These are phyloP conservation scores for Dryas drummondii DNA, from an alignment of 306 rosid genomes.

Conservation along the genomic window DNA sequence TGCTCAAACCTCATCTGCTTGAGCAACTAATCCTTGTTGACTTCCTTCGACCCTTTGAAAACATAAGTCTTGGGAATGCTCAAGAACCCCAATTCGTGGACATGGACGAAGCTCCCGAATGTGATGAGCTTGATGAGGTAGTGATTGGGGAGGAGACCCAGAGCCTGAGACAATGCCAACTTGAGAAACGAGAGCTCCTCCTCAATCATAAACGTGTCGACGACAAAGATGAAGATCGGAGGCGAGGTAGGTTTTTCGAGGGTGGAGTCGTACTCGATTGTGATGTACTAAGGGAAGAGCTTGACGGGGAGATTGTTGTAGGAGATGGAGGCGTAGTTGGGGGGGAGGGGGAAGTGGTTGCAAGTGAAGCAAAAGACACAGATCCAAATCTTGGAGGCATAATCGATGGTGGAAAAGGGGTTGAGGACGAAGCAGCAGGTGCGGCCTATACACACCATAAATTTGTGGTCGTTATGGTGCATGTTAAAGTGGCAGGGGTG, in stretches of 20 bases:
- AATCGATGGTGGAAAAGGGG: slow-evolving; percentile 89
- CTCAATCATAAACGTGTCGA: slow-evolving; percentile 77
- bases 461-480: no score
- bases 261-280: slow-evolving; percentile 68
- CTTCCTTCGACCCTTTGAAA: slow-evolving; percentile 78
- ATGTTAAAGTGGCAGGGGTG: no score
- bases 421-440: slow-evolving; percentile 88
- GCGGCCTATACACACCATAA: slow-evolving; percentile 35
- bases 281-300: slow-evolving; percentile 86
- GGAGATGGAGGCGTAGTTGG: slow-evolving; percentile 75
- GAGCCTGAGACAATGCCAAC: slow-evolving; percentile 71
- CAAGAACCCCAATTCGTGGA: slow-evolving; percentile 82
- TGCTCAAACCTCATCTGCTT: no score
- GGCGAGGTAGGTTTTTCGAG: slow-evolving; percentile 36
- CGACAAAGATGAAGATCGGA: slow-evolving; percentile 75
- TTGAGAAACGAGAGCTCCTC: slow-evolving; percentile 74
- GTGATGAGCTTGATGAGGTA: slow-evolving; percentile 83
- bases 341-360: slow-evolving; percentile 67
- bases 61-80: slow-evolving; percentile 70
- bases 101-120: slow-evolving; percentile 73
- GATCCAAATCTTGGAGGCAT: slow-evolving; percentile 96
- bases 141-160: slow-evolving; percentile 75
- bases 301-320: slow-evolving; percentile 90
- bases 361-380: slow-evolving; percentile 93
- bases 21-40: slow-evolving; percentile 74